Conservation (phyloP, 2,329 filamentous ascomycete genomes). For the Ascochyta lentis region DNA sequence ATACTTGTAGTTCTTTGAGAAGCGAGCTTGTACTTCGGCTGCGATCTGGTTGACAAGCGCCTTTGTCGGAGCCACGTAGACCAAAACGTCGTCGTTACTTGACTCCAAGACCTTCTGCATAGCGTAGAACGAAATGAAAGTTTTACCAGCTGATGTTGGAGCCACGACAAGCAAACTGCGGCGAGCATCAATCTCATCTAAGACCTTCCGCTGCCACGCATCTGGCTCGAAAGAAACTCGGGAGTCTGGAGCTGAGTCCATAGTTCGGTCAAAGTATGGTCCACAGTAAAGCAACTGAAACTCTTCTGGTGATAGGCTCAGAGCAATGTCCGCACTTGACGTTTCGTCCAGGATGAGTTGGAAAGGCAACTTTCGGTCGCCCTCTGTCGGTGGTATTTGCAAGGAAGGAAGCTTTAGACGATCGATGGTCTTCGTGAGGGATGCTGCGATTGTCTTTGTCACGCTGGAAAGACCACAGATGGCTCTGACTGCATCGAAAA, state of each 20-base stretch:
- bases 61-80: conserved; percentile 83
- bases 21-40: conserved; percentile 77
- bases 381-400: conserved; percentile 34
- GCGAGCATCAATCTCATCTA: conserved; percentile 74
- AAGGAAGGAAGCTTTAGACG: conserved; percentile 50
- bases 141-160: conserved; percentile 81
- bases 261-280: conserved; percentile 76
- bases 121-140: conserved; percentile 83
- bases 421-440: conserved; percentile 47
- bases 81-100: conserved; percentile 72
- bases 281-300: conserved; percentile 75
- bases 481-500: conserved; percentile 40
- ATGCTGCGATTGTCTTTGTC: conserved; percentile 39
- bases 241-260: conserved; percentile 71
- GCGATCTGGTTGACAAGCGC: conserved; percentile 85
- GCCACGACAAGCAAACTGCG: conserved; percentile 77
- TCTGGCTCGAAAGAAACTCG: conserved; percentile 77
- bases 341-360: conserved; percentile 38
- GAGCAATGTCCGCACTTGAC: conserved; percentile 37
- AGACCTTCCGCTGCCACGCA: conserved; percentile 75
- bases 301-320: conserved; percentile 55
- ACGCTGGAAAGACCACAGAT: conserved; percentile 38
- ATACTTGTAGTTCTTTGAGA: conserved; percentile 69
- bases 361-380: conserved; percentile 55
- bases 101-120: conserved; percentile 77